Base-by-base conservation (phyloP, 164 flowering plant species). In the Amborella trichopoda region DNA sequence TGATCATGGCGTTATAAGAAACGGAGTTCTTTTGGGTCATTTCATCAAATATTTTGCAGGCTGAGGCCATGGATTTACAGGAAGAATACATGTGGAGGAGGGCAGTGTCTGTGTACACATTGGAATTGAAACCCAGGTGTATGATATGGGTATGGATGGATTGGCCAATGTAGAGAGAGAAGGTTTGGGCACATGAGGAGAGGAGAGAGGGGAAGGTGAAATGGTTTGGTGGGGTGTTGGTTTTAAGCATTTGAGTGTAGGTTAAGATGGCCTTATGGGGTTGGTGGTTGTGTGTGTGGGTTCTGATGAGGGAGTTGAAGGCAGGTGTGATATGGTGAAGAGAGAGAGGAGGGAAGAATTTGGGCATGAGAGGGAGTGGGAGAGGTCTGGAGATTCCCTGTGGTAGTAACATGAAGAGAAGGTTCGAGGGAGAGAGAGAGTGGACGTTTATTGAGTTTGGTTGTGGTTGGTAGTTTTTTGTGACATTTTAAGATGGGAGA, bases 151-250 rank as follows among this genome's bases (percentile, higher is more conserved):
- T 66, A 33, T 83, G 88, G 46, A 83, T 62, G 27, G 70, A 14
- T 3, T 20, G 52, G 14, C 60, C 70, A 1, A 65, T 24, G 4
- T 54, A 13, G 17, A 54, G 58, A 0, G 46, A 9, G 2, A 53
- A 52, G 26, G 64, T 54, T 13, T 26, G 59, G 0, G 67, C 41
- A 17, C 69, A 69, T 12, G 84, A 80, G 47, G 68, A 71, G 58
- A 84, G 67, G 1, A 38, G 61, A 43, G 79, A 77, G 39, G 90
- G 84, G 64, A 63, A 80, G 44, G 90, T 70, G 63, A 77, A 76
- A 26, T 64, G 49, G 48, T 84, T 87, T 13, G 71, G 84, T 1
- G 77, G 70, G 22, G 75, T 16, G 3, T 69, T 51, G 2, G 37
- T 42, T 19, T 55, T 70, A 49, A 71, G 77, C 84, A 84, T 77